Conservation (phyloP, 768 basidiomycete genomes). For the Sarcomyxa edulis region DNA sequence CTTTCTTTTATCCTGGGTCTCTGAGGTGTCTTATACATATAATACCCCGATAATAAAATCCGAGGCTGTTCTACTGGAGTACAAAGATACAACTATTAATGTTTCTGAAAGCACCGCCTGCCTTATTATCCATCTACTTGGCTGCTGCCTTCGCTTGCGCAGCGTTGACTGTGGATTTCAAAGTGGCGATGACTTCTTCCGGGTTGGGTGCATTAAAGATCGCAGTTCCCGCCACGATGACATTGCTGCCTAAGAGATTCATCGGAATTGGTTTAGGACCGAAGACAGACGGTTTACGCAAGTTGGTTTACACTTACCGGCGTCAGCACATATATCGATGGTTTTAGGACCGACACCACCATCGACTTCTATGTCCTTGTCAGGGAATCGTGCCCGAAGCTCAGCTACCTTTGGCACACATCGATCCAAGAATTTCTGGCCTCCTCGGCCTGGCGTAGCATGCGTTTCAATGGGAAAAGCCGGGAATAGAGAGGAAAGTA, state of each 20-base stretch:
- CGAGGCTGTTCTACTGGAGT: too few relatives aligned
- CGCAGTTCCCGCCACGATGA: slow-evolving; percentile 96
- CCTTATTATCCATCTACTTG: too few relatives aligned
- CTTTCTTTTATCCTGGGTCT: too few relatives aligned
- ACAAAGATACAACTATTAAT: too few relatives aligned
- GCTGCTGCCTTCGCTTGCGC: slow-evolving; percentile 52
- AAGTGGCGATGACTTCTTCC: slow-evolving; percentile 63
- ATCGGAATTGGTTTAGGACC: not conserved
- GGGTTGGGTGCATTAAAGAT: slow-evolving; percentile 84
- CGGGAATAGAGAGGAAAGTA: slow-evolving; percentile 17
- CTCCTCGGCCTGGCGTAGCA: slow-evolving; percentile 64
- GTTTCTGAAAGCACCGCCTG: too few relatives aligned
- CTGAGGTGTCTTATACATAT: too few relatives aligned
- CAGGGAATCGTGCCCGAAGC: slow-evolving; percentile 83
- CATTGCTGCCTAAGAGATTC: slow-evolving; percentile 91
- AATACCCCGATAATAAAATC: too few relatives aligned
- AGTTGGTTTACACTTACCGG: slow-evolving; percentile 49
- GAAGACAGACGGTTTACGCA: not conserved
- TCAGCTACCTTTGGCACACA: slow-evolving; percentile 93
- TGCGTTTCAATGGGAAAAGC: not conserved
- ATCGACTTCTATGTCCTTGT: slow-evolving; percentile 97
- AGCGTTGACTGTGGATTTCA: slow-evolving; percentile 66
- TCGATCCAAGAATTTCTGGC: slow-evolving; percentile 92
- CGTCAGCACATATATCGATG: slow-evolving; percentile 80
- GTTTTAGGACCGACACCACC: slow-evolving; percentile 95